A percentile compares a stretch with the other conserved stretches of the same genome.
These are phyloP conservation scores for Stagonosporopsis cucurbitacearum DNA, from an alignment of 2,329 filamentous ascomycete species.

Conservation along the genomic window DNA sequence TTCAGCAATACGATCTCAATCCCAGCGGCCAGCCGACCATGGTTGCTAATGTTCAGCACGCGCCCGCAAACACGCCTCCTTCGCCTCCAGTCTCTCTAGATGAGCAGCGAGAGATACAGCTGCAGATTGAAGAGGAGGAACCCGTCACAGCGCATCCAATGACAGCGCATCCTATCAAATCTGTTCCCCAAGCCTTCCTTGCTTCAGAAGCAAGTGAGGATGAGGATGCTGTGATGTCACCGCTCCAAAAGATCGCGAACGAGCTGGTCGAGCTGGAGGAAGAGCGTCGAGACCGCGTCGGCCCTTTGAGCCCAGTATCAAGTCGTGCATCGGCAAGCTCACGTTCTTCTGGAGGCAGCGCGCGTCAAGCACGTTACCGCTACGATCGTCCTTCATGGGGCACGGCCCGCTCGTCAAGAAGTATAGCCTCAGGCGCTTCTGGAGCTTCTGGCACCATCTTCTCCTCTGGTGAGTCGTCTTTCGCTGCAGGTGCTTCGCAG, in stretches of 20 bases:
- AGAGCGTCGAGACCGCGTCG: conserved; percentile 67
- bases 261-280: conserved; percentile 70
- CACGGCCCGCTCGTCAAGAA: conserved; percentile 38
- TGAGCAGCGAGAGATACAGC: conserved; percentile 62
- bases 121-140: conserved; percentile 33
- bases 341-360: conserved; percentile 57
- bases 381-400: conserved; percentile 52
- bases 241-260: conserved; percentile 75
- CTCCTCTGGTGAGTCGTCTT: conserved; percentile 68
- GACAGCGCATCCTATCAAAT: conserved; percentile 38
- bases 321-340: conserved; percentile 68
- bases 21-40: conserved; percentile 70
- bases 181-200: conserved; percentile 44
- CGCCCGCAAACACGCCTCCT: conserved; percentile 77
- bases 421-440: conserved; percentile 42
- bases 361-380: conserved; percentile 53
- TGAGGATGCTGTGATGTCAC: conserved; percentile 66
- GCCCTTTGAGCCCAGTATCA: conserved; percentile 71
- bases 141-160: conserved; percentile 44
- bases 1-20: conserved; percentile 95
- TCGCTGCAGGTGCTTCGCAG: conserved; percentile 40
- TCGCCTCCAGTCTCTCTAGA: conserved; percentile 83
- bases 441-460: conserved; percentile 69
- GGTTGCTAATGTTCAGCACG: conserved; percentile 87
- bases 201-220: conserved; percentile 74